Conservation (phyloP, 805 yeast genomes). For the Scheffersomyces ergatensis region DNA sequence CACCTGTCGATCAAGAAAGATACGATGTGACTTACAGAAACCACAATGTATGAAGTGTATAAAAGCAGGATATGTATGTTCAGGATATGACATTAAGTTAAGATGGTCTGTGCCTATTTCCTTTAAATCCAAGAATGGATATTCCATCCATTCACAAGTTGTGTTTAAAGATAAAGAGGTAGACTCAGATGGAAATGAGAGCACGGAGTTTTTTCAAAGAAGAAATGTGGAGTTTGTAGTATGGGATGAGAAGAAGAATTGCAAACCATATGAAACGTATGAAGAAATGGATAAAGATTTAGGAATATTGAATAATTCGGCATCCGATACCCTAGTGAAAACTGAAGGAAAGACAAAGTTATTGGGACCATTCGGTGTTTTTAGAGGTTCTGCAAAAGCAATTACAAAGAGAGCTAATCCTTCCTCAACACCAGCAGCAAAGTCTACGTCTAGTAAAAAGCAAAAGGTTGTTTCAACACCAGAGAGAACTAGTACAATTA, state of each 20-base stretch:
- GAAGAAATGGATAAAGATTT: constrained; percentile 80
- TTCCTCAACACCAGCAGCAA: too few species aligned
- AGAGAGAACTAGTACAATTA: background rate
- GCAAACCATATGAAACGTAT: constrained; percentile 58
- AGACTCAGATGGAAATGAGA: constrained; percentile 9
- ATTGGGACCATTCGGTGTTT: constrained; percentile 83
- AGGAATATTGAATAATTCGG: constrained; percentile 48
- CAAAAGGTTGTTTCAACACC: background rate
- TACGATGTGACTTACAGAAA: constrained; percentile 71
- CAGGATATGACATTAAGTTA: constrained; percentile 79
- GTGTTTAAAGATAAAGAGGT: constrained; percentile 17
- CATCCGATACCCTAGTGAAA: constrained; percentile 30
- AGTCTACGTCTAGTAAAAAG: background rate
- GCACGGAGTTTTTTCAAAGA: constrained; percentile 57
- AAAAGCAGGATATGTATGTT: constrained; percentile 66
- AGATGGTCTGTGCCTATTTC: constrained; percentile 66
- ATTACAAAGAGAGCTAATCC: background rate
- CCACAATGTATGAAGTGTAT: constrained; percentile 75
- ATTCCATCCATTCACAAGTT: constrained; percentile 27
- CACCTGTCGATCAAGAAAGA: constrained; percentile 78
- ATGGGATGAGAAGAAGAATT: constrained; percentile 54
- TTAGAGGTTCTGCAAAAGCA: constrained; percentile 23
- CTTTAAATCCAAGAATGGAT: constrained; percentile 24
- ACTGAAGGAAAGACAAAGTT: constrained; percentile 46
- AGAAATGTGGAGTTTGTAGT: constrained; percentile 71